A percentile compares a stretch with the other conserved stretches of the same genome.
Evolutionary conservation across 1,139 yeast genomes (phyloP).

Genomic region (Scheffersomyces titani): DNA sequence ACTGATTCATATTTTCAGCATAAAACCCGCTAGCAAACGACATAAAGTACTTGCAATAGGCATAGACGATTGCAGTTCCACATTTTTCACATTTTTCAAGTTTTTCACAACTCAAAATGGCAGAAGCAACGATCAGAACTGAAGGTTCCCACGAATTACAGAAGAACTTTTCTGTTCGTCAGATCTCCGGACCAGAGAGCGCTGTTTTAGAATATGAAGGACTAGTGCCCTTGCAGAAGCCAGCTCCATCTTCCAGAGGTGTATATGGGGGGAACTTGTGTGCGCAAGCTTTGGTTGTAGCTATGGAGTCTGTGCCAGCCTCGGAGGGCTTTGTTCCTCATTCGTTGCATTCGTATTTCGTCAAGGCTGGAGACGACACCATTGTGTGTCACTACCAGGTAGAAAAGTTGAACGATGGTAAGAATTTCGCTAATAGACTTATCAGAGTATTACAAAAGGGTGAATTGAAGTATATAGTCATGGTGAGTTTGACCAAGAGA

Average conservation of each 20-base stretch:
- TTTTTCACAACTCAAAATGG: neutral
- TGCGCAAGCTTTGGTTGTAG: constrained; percentile 43
- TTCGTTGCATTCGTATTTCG: constrained; percentile 44
- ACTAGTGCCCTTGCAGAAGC: constrained; percentile 33
- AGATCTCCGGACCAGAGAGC: constrained; percentile 5
- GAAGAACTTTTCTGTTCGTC: constrained; percentile 11
- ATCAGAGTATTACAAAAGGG: constrained; percentile 31
- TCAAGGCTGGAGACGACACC: constrained; percentile 38
- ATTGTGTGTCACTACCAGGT: constrained; percentile 31
- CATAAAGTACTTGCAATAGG: neutral
- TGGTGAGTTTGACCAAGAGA: constrained; percentile 34
- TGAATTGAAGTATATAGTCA: constrained; percentile 32
- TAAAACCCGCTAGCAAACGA: neutral
- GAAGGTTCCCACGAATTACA: constrained; percentile 4
- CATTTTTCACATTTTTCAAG: neutral
- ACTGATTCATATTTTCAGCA: neutral
- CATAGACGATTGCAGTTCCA: neutral
- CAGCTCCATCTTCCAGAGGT: constrained; percentile 34
- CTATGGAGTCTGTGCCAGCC: constrained; percentile 32
- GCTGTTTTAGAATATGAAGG: constrained; percentile 29
- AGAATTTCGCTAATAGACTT: constrained; percentile 33
- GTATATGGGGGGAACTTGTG: constrained; percentile 46
- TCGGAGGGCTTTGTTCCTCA: constrained; percentile 39
- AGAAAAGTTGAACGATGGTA: constrained; percentile 33
- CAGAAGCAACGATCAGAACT: neutral